Base-by-base conservation (phyloP, 2,329 filamentous ascomycete genomes). In the Epichloe typhina region DNA sequence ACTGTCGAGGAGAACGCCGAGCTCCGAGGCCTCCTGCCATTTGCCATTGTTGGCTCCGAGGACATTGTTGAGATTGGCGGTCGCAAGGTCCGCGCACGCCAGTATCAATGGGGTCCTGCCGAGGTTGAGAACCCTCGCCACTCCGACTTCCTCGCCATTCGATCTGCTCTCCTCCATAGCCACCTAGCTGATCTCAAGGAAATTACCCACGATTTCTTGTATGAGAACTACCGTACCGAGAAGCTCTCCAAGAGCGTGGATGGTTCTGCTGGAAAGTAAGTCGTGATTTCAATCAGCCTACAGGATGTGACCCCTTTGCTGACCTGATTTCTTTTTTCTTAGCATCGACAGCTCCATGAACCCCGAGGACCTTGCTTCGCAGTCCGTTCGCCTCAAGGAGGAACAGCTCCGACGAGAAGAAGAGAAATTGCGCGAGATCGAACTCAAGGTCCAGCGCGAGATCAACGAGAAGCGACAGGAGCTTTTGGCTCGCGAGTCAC, bases 401-500 rank as follows among this genome's bases (percentile, higher is more conserved):
- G 93, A 98, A 73, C 93, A 98, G 72, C 86, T 98, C 61, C 88
- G 93, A 66, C 89, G 93, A 64, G 93, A 98, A 72, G 93, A 98
- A 76, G 93, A 98, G 85, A 98, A 98, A 79, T 84, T 98, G 57
- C 88, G 93, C 70, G 93, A 98, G 76, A 97, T 98, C 68, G 93
- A 98, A 69, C 78, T 96, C 76, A 98, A 98, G 84, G 93, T 98
- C 56, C 93, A 98, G 76, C 88, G 93, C 67, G 93, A 98, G 73
- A 98, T 98, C 76, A 95, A 96, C 74, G 93, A 97, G 81, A 98
- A 98, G 82, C 84, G 93, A 74, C 93, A 98, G 75, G 93, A 98
- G 73, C 80, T 98, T 55, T 69, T 98, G 71, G 93, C 93, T 58
- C 89, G 93, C 70, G 93, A 98, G 76, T 95, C 89, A 64, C 93